Conservation (phyloP, 208 protist species). For the Angomonas desouzai region DNA sequence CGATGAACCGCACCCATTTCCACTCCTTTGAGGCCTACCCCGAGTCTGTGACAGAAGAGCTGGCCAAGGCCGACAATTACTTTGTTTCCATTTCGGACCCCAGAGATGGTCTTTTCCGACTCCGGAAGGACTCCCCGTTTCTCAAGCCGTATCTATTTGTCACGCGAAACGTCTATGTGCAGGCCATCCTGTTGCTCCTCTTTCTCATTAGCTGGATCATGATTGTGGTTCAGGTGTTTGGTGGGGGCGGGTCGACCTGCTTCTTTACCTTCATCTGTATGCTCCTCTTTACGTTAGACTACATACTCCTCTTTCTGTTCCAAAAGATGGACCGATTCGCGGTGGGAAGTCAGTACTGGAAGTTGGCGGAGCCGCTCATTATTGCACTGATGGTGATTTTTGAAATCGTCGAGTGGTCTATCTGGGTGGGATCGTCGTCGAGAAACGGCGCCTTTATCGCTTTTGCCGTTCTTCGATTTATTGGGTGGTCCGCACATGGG, state of each 20-base stretch:
- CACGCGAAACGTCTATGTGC: slow-evolving; percentile 25
- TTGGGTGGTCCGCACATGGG: slow-evolving; percentile 29
- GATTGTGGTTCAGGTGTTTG: slow-evolving; percentile 19
- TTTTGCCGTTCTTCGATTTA: slow-evolving; percentile 22
- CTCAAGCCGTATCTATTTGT: slow-evolving; percentile 17
- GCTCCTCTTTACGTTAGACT: slow-evolving; percentile 22
- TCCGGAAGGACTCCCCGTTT: neutral
- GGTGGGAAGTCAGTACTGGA: neutral
- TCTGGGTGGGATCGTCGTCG: slow-evolving; percentile 1
- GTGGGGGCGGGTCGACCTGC: slow-evolving; percentile 13
- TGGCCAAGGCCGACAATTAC: slow-evolving; percentile 45
- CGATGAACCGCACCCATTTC: neutral
- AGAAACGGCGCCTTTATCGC: slow-evolving; percentile 11
- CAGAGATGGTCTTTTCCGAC: slow-evolving; percentile 20
- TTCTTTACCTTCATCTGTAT: slow-evolving; percentile 35
- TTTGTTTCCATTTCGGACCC: slow-evolving; percentile 54
- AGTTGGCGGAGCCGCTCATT: slow-evolving; percentile 12
- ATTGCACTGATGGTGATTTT: slow-evolving; percentile 14
- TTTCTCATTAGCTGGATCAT: slow-evolving; percentile 20
- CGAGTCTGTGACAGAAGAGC: slow-evolving; percentile 20
- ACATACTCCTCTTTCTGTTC: slow-evolving; percentile 27
- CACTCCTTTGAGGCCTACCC: slow-evolving; percentile 20
- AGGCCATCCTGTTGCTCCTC: slow-evolving; percentile 24
- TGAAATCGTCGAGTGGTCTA: slow-evolving; percentile 15
- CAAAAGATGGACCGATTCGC: slow-evolving; percentile 9